Base-by-base conservation (phyloP, 495 filamentous ascomycete species). In the Tuber borchii region DNA sequence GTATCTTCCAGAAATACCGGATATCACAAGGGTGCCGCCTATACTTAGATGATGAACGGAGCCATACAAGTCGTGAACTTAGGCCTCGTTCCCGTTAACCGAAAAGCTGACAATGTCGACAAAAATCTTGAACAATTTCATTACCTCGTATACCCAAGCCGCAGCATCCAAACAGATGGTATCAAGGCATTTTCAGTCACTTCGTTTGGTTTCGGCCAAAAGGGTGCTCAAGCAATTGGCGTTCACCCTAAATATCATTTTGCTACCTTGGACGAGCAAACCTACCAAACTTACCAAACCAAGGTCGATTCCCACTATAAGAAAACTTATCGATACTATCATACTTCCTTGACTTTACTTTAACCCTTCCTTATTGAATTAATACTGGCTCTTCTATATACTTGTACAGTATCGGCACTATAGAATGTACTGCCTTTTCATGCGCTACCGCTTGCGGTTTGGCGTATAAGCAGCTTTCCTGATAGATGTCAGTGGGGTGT, bases 1-100 rank as follows among this genome's bases (percentile, higher is more conserved):
- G 95, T 85, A 95, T 99, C 84, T 99, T 98, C 92, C 96, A 99
- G 85, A 99, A 99, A 85, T 98, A 97, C 95, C 22, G 95, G 95
- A 81, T 96, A 99, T 85, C 95, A 96, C 79, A 99, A 98, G 90
- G 95, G 95, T 90, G 94, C 95, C 82, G 95, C 95, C 71, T 96
- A 96, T 85, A 96, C 94, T 68, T 99, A 95, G 95, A 98, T 98
- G 95, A 91, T 98, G 88, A 99, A 99, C 86, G 95, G 95, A 77
- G 93, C 92, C 83, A 85, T 99, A 83, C 95, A 99, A 85, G 93
- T 96, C 72, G 87, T 99, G 79, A 96, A 97, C 85, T 91, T 87
- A 70, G 95, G 95, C 79, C 86, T 98, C 26, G 95, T 99, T 71
- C 95, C 95, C 10, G 95, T 96, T 71, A 99, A 99, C 86, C 90